Evolutionary conservation across 139 green algal species (phyloP).

Genomic region (Spirogloea muscicola): DNA sequence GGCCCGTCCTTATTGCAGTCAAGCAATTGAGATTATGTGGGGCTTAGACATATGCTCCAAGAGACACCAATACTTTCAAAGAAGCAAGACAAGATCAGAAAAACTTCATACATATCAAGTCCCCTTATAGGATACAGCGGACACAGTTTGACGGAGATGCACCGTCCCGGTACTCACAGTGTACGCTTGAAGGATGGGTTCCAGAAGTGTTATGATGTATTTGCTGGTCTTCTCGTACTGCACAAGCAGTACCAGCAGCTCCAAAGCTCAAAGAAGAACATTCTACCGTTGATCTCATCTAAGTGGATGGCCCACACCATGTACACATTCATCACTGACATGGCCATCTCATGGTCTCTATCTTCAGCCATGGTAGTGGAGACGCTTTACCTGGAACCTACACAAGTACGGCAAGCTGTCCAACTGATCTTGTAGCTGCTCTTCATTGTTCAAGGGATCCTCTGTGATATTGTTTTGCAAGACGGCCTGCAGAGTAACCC

Average conservation of each 20-base stretch:
- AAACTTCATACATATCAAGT: background rate
- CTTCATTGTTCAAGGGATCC: slow-evolving; percentile 90
- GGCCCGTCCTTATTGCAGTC: too few species aligned
- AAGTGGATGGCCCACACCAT: too few species aligned
- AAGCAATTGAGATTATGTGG: too few species aligned
- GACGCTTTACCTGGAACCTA: slow-evolving; percentile 76
- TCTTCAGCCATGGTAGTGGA: too few species aligned
- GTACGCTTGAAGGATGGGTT: slow-evolving; percentile 72
- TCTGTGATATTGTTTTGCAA: slow-evolving; percentile 60
- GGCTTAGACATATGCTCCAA: too few species aligned
- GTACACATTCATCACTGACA: too few species aligned
- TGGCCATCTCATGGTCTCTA: too few species aligned
- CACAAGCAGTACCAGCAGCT: slow-evolving; percentile 9
- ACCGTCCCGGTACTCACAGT: slow-evolving; percentile 23
- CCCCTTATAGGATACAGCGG: slow-evolving; percentile 1
- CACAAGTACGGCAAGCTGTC: slow-evolving; percentile 87
- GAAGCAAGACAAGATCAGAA: too few species aligned
- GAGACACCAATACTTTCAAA: too few species aligned
- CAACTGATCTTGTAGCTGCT: slow-evolving; percentile 88
- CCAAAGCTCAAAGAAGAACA: too few species aligned
- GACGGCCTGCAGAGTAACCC: slow-evolving; percentile 54
- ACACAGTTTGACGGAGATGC: background rate
- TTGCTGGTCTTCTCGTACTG: slow-evolving; percentile 77
- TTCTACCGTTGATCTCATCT: too few species aligned
- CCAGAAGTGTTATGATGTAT: slow-evolving; percentile 68